phyloP scores from a whole-genome alignment of 148 eudicot species.

The Limonium bicolor region DNA sequence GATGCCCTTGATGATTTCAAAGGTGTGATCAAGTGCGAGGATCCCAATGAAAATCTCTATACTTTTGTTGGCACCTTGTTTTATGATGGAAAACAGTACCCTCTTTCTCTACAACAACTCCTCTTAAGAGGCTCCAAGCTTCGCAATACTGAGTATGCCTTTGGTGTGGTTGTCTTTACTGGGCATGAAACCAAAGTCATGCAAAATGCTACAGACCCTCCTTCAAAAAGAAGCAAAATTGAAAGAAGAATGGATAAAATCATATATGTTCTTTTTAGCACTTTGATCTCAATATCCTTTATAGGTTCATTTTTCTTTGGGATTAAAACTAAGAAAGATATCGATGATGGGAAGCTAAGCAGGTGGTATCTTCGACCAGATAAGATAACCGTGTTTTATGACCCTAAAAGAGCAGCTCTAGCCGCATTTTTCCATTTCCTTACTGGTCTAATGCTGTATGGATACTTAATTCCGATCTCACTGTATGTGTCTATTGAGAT shows the following conservation, averaged over 20 bases:
- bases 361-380: conserved; percentile 46
- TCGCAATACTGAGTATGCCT: conserved; percentile 29
- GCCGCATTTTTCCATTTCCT: conserved; percentile 33
- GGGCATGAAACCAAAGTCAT: conserved; percentile 41
- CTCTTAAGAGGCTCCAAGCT: conserved; percentile 40
- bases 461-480: conserved; percentile 37
- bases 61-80: conserved; percentile 26
- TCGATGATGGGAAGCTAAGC: conserved; percentile 10
- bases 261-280: conserved; percentile 23
- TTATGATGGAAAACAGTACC: conserved; percentile 18
- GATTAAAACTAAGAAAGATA: conserved; percentile 20
- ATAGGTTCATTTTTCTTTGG: conserved; percentile 33
- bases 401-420: conserved; percentile 23
- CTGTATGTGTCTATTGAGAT: conserved; percentile 33
- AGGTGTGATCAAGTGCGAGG: conserved; percentile 33
- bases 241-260: conserved; percentile 35
- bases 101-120: conserved; percentile 32
- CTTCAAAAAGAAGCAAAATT: conserved; percentile 32
- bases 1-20: conserved; percentile 18
- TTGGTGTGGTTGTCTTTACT: conserved; percentile 29
- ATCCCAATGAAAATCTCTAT: conserved; percentile 34
- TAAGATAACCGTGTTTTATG: conserved; percentile 13
- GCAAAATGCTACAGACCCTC: conserved; percentile 36
- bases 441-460: conserved; percentile 34
- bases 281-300: conserved; percentile 21